Percentiles rank a stretch among this genome's conserved stretches.
phyloP scores from a whole-genome alignment of 2,329 filamentous ascomycete species.

The Phialophora expanda region DNA sequence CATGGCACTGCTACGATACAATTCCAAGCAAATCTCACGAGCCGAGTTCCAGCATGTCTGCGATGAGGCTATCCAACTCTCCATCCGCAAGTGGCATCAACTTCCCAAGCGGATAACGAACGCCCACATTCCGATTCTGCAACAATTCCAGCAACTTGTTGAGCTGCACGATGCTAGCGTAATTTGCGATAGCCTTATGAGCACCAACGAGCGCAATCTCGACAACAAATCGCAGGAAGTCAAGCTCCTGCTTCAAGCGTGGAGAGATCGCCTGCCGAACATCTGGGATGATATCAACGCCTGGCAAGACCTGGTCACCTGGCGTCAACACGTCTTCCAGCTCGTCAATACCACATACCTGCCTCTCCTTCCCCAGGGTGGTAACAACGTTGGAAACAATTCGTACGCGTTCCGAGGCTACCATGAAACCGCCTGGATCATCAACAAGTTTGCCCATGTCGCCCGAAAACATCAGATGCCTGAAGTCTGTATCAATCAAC shows the following conservation, averaged over 20 bases:
- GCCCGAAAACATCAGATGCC: constrained; percentile 95
- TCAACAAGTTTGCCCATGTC: constrained; percentile 97
- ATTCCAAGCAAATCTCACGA: constrained; percentile 80
- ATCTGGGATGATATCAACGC: constrained; percentile 99
- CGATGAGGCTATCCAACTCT: constrained; percentile 95
- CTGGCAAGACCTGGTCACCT: constrained; percentile 99
- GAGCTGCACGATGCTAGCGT: constrained; percentile 97
- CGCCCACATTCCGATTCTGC: constrained; percentile 89
- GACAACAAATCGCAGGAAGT: constrained; percentile 95
- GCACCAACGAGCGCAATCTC: constrained; percentile 82
- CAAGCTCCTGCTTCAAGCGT: constrained; percentile 89
- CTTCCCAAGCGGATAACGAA: constrained; percentile 92
- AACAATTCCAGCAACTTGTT: constrained; percentile 97
- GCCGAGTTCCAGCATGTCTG: constrained; percentile 87
- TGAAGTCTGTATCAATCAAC: constrained; percentile 95
- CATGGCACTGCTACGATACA: constrained; percentile 92
- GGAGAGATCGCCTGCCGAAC: constrained; percentile 94
- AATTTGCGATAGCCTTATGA: constrained; percentile 87
- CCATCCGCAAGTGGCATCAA: constrained; percentile 98
- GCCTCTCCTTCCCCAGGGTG: constrained; percentile 74
- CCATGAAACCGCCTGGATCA: constrained; percentile 99
- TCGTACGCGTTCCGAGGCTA: constrained; percentile 97
- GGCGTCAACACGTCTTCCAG: constrained; percentile 98
- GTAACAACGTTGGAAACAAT: constrained; percentile 79
- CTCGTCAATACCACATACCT: constrained; percentile 96